Percentiles rank a stretch among this genome's conserved stretches.
Conservation (phyloP, 2,329 filamentous ascomycete species). For the Calonectria montana region DNA sequence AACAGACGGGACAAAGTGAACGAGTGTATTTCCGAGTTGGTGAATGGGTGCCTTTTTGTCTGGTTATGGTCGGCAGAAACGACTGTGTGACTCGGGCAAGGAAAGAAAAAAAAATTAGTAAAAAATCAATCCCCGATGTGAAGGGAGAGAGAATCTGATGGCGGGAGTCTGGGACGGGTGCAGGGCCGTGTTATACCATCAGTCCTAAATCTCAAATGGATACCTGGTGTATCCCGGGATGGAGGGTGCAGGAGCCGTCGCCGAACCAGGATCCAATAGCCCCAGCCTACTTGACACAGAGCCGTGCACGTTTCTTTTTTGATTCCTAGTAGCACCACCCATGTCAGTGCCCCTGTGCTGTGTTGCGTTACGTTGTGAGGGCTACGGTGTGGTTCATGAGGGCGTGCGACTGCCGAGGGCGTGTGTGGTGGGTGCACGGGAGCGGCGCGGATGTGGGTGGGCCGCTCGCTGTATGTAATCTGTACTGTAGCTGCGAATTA, state of each 20-base stretch:
- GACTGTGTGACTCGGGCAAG: slow-evolving; percentile 20
- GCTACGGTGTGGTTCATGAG: not conserved
- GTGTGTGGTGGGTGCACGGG: slow-evolving; percentile 9
- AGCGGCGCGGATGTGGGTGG: not conserved
- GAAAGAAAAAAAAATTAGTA: slow-evolving; percentile 9
- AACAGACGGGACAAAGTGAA: not conserved
- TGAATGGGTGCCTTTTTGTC: not conserved
- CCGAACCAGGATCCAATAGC: slow-evolving; percentile 10
- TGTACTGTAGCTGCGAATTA: not conserved
- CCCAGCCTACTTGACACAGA: slow-evolving; percentile 6
- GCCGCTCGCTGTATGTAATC: not conserved
- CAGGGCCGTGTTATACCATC: slow-evolving; percentile 21
- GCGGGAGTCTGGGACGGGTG: not conserved
- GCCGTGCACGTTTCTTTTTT: slow-evolving; percentile 39
- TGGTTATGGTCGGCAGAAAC: slow-evolving; percentile 5
- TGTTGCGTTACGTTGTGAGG: slow-evolving; percentile 11
- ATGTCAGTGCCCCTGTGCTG: slow-evolving; percentile 30
- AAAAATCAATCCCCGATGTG: slow-evolving; percentile 6
- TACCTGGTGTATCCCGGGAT: slow-evolving; percentile 6
- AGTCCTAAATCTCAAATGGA: not conserved
- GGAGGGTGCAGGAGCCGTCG: not conserved
- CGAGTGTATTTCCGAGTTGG: slow-evolving; percentile 8
- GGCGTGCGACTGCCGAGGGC: not conserved
- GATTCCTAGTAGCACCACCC: slow-evolving; percentile 42
- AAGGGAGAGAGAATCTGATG: not conserved